Conservation (phyloP, 768 basidiomycete genomes). For the Boletus vermiculosoides region DNA sequence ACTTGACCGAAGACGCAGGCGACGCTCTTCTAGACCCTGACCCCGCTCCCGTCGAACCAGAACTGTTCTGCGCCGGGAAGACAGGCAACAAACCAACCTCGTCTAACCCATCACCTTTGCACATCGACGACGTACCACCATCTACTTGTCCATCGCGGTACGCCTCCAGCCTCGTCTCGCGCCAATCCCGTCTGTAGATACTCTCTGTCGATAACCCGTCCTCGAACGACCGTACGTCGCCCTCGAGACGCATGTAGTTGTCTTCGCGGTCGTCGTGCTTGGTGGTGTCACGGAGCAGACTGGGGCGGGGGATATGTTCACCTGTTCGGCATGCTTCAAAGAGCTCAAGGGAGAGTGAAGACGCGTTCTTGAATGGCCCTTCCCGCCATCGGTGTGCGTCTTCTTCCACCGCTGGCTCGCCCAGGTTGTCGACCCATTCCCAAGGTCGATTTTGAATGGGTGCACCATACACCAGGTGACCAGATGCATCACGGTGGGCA, state of each 20-base stretch:
- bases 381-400: conserved; percentile 43
- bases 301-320: conserved; percentile 41
- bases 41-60: conserved; percentile 11
- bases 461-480: conserved; percentile 46
- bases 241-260: conserved; percentile 32
- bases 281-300: not conserved
- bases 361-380: conserved; percentile 59
- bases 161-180: conserved; percentile 56
- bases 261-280: conserved; percentile 22
- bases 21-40: conserved; percentile 40
- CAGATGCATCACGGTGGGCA: conserved; percentile 54
- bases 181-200: conserved; percentile 73
- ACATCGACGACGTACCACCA: conserved; percentile 1
- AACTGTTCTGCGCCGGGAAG: conserved; percentile 18
- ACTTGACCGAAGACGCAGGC: conserved; percentile 51
- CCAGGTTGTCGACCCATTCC: conserved; percentile 84
- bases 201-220: conserved; percentile 63
- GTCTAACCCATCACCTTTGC: conserved; percentile 30
- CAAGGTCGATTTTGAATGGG: conserved; percentile 74
- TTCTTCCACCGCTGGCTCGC: conserved; percentile 42
- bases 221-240: conserved; percentile 58
- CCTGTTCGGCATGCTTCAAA: conserved; percentile 68
- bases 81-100: conserved; percentile 29
- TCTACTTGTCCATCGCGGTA: conserved; percentile 16
- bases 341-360: conserved; percentile 68